Conservation (phyloP, 345 rosid species). For the Raphanus sativus region DNA sequence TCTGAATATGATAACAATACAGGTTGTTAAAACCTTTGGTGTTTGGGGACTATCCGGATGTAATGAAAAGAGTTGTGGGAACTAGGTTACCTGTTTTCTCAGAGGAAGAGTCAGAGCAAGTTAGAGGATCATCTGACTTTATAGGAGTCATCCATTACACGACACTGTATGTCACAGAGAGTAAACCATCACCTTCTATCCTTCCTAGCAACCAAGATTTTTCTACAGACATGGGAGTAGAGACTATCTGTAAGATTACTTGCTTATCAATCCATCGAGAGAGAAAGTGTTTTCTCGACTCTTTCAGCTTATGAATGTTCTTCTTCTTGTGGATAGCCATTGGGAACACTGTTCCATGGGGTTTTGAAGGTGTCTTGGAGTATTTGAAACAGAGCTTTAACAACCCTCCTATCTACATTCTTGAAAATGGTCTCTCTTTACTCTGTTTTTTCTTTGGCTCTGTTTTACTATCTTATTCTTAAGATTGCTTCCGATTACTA, state of each 20-base stretch:
- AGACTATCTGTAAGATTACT: conserved; percentile 28
- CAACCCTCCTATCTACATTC: conserved; percentile 51
- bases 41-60: conserved; percentile 70
- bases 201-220: conserved; percentile 36
- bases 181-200: conserved; percentile 18
- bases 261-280: background rate
- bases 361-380: conserved; percentile 38
- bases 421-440: conserved; percentile 47
- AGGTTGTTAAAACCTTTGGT: conserved; percentile 68
- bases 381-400: conserved; percentile 44
- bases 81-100: conserved; percentile 69
- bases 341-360: conserved; percentile 27
- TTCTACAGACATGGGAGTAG: conserved; percentile 38
- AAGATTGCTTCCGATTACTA: background rate
- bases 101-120: conserved; percentile 47
- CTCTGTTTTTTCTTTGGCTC: background rate
- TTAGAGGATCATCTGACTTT: conserved; percentile 69
- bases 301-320: background rate
- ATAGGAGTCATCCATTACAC: conserved; percentile 54
- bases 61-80: conserved; percentile 59
- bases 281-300: background rate
- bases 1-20: background rate
- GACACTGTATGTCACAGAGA: conserved; percentile 36
- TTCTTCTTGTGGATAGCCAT: background rate
- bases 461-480: background rate